Conservation (phyloP, 176 grass and related monocot species). For the Raddia distichophylla region DNA sequence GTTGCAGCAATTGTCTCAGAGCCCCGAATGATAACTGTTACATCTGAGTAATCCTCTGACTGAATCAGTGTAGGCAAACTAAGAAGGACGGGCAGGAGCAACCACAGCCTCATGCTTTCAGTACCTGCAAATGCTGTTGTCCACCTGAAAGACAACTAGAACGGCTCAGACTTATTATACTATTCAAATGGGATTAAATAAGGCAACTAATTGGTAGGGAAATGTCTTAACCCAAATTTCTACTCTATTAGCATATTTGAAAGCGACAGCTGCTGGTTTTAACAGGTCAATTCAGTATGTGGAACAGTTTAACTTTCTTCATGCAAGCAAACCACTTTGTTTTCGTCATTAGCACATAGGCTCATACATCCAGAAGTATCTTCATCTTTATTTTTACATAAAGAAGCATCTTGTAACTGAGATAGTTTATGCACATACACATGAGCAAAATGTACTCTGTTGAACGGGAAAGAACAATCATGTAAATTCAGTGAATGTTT, state of each 20-base stretch:
- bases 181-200: background rate
- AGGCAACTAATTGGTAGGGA: slow-evolving; percentile 33
- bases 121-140: slow-evolving; percentile 44
- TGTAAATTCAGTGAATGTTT: background rate
- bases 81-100: slow-evolving; percentile 54
- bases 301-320: slow-evolving; percentile 20
- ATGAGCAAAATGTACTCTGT: slow-evolving; percentile 10
- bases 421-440: background rate
- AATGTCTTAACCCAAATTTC: slow-evolving; percentile 9
- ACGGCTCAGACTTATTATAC: slow-evolving; percentile 27
- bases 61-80: slow-evolving; percentile 40
- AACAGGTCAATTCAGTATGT: slow-evolving; percentile 29
- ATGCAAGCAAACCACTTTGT: slow-evolving; percentile 17
- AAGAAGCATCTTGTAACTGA: background rate
- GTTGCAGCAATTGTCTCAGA: slow-evolving; percentile 68
- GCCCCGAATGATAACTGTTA: slow-evolving; percentile 67
- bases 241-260: slow-evolving; percentile 29
- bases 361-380: background rate
- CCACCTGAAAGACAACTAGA: slow-evolving; percentile 30
- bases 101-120: slow-evolving; percentile 43
- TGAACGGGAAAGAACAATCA: background rate
- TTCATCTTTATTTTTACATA: background rate
- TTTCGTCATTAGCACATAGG: background rate
- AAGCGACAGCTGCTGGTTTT: slow-evolving; percentile 39
- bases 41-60: slow-evolving; percentile 64